Conservation (phyloP, 306 rosid genomes). For the Rosa multiflora region DNA sequence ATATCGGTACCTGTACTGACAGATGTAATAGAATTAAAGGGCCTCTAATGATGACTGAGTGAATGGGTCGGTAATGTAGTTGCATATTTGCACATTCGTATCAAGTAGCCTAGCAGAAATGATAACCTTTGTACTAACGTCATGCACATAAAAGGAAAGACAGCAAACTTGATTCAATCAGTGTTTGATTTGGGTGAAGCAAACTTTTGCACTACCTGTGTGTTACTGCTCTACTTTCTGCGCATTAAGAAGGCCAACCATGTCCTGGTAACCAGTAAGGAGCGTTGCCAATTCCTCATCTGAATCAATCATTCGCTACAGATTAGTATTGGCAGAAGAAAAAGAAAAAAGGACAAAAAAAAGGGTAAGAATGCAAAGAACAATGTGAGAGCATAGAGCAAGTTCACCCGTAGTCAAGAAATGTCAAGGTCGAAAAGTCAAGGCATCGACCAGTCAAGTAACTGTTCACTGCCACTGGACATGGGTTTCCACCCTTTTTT, state of each 20-base stretch:
- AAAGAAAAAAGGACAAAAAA: constrained; percentile 32
- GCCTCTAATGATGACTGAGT: not conserved
- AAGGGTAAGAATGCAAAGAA: no score
- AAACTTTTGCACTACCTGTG: constrained; percentile 54
- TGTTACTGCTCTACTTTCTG: constrained; percentile 76
- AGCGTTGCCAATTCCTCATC: constrained; percentile 81
- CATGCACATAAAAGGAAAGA: not conserved
- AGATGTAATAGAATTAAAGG: no score
- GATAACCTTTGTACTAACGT: not conserved
- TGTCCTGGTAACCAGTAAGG: constrained; percentile 90
- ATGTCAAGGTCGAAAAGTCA: no score
- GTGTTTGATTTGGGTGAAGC: not conserved
- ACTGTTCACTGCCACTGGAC: no score
- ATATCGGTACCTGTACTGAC: no score
- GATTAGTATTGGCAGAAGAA: not conserved
- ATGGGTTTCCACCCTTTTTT: no score
- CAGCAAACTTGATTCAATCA: not conserved
- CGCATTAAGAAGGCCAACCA: constrained; percentile 77
- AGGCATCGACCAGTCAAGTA: no score
- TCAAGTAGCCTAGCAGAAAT: not conserved
- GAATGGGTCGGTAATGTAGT: not conserved
- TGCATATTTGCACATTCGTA: not conserved
- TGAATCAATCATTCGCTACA: constrained; percentile 25
- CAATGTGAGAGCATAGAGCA: no score
- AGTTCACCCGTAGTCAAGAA: no score